Evolutionary conservation across 257 asterid species (phyloP), one percentile per base, ranked within the genome.

Genomic region (Solanum neorickii): DNA sequence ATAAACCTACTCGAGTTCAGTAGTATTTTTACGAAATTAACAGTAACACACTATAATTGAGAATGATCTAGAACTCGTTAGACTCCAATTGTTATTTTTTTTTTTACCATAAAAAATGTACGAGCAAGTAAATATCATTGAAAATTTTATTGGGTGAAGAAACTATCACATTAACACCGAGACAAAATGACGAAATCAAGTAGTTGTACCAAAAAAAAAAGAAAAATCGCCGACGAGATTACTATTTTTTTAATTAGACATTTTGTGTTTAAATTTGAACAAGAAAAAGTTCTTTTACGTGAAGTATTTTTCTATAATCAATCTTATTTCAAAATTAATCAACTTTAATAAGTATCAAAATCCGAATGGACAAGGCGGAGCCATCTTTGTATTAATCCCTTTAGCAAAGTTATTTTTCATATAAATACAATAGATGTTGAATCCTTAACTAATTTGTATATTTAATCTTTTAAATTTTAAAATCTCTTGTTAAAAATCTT

Each of bases 371-470:
- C 15, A 12, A 13, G 5, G 15, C 15, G 49, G 15, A 44, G 0
- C 1, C 49, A 44, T 5, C 49, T 13, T 44, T 44, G 0, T 44
- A 13, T 44, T 44, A 44, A 44, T 3, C 49, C 1, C 5, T 44
- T 44, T 44, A 2, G 5, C 15, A 4, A 1, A 44, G 12, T 44
- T 44, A 44, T 44, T 44, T 44, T 3, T 44, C 1, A 44, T 3
- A 13, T 44, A 44, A 1, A 44, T 44, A 44, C 13, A 44, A 1
- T 11, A 44, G 0, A 42, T 2, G 47, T 10, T 44, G 4, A 44
- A 11, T 44, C 14, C 14, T 4, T 44, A 0, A 44, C 3, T 44
- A 44, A 2, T 12, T 44, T 44, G 0, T 44, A 0, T 1, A 0
- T 44, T 44, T 44, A 12, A 12, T 44, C 5, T 4, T 44, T 44